Conservation (phyloP, 495 filamentous ascomycete species). For the Podospora didyma region DNA sequence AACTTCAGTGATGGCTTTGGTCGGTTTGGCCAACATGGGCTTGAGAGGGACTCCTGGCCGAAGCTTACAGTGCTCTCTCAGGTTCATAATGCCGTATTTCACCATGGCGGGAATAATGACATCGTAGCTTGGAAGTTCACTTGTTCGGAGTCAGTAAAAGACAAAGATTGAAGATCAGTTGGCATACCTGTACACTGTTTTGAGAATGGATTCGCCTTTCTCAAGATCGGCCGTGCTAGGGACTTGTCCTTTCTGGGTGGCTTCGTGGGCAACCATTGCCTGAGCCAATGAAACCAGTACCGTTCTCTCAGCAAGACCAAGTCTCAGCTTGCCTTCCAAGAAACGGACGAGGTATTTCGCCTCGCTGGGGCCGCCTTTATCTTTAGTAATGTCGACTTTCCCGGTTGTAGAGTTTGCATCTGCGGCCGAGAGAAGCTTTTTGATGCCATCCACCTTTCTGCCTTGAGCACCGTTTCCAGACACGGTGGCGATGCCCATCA, state of each 20-base stretch:
- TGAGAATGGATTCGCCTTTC: constrained; percentile 79
- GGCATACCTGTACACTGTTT: constrained; percentile 79
- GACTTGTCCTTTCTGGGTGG: constrained; percentile 57
- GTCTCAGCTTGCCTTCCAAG: constrained; percentile 86
- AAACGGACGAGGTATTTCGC: constrained; percentile 91
- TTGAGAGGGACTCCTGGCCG: constrained; percentile 93
- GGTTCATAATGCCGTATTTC: constrained; percentile 74
- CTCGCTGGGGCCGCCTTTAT: constrained; percentile 92
- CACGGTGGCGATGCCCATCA: constrained; percentile 83
- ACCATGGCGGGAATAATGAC: constrained; percentile 88
- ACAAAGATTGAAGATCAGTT: background rate
- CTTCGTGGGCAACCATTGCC: constrained; percentile 80
- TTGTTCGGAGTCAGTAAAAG: constrained; percentile 27
- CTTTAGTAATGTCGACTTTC: constrained; percentile 83
- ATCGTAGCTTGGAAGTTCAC: constrained; percentile 92
- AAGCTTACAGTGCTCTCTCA: constrained; percentile 83
- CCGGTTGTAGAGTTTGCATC: constrained; percentile 61
- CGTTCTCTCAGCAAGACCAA: constrained; percentile 89
- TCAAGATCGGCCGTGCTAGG: constrained; percentile 71
- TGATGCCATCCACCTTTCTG: constrained; percentile 89
- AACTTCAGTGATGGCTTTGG: constrained; percentile 98
- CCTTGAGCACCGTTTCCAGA: constrained; percentile 84
- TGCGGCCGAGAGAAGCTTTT: constrained; percentile 85
- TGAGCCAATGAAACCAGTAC: constrained; percentile 85
- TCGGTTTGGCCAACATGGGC: constrained; percentile 98